Evolutionary conservation across 176 grass and related monocot species (phyloP).

Genomic region (Carex myosuroides): DNA sequence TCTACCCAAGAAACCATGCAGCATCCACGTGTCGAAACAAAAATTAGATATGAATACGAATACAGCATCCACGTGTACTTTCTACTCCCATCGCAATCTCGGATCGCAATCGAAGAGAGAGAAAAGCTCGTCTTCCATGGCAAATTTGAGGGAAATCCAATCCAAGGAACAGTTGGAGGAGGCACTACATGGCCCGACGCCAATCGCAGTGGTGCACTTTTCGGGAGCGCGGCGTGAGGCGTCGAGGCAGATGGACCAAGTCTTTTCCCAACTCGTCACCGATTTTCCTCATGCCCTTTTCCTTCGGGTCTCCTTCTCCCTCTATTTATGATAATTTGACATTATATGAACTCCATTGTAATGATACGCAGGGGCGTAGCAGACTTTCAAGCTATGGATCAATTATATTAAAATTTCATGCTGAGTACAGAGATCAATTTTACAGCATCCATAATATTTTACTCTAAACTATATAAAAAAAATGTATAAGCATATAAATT

Average conservation of each 20-base stretch:
- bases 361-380: not conserved
- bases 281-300: slow-evolving; percentile 36
- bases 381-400: too few species aligned
- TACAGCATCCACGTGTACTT: not conserved
- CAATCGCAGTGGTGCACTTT: slow-evolving; percentile 19
- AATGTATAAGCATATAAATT: too few species aligned
- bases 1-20: not conserved
- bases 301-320: slow-evolving; percentile 21
- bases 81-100: not conserved
- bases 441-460: too few species aligned
- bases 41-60: too few species aligned
- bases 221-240: slow-evolving; percentile 8
- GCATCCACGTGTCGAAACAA: not conserved
- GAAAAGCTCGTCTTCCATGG: not conserved
- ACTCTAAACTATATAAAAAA: too few species aligned
- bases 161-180: slow-evolving; percentile 29
- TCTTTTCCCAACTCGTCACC: slow-evolving; percentile 32
- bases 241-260: slow-evolving; percentile 36
- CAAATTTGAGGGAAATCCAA: slow-evolving; percentile 27
- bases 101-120: not conserved
- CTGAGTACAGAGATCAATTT: too few species aligned
- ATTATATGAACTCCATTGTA: not conserved
- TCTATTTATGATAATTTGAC: not conserved
- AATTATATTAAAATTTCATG: too few species aligned
- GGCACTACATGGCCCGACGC: not conserved